Evolutionary conservation across 352 stramenopile species (phyloP), one percentile per base, ranked within the genome.

Genomic region (Phytopythium montanum): DNA sequence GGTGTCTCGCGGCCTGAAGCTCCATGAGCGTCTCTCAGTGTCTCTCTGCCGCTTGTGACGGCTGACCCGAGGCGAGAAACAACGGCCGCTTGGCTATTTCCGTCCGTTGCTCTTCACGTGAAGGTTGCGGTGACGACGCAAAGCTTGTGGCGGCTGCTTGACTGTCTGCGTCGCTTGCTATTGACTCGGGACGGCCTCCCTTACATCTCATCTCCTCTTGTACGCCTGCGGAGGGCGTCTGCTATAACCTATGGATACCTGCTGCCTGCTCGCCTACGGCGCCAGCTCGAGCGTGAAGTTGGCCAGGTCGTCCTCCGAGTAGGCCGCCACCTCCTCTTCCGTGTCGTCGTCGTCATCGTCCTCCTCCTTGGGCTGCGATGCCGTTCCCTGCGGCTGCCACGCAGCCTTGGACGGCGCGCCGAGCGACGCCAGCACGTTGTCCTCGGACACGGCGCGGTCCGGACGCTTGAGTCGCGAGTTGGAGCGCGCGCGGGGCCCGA

Each of bases 271-370:
- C 28, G 33, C 21, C 26, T 33, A 46, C 46, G 63, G 76, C 36
- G 61, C 50, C 21, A 92, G 61, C 66, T 85, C 72, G 48, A 92
- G 76, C 23, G 72, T 92, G 60, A 92, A 92, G 62, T 89, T 88
- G 42, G 76, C 82, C 54, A 92, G 64, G 54, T 90, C 82, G 60
- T 90, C 79, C 45, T 81, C 73, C 25, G 68, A 62, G 68, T 81
- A 81, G 19, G 18, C 31, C 21, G 19, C 29, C 31, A 72, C 61
- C 16, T 88, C 73, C 26, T 75, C 73, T 14, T 79, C 74, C 49
- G n/a, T n/a, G n/a, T 75, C 69, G 29, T 70, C 69, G 4, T 64
- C 72, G 57, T 65, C 70, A 50, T 64, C 28, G 62, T 77, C 44
- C 59, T 72, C 23, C 49, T 78, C 64, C 31, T 74, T 61, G 1